phyloP scores from a whole-genome alignment of 2,329 filamentous ascomycete species.

The Fusarium lateritium region DNA sequence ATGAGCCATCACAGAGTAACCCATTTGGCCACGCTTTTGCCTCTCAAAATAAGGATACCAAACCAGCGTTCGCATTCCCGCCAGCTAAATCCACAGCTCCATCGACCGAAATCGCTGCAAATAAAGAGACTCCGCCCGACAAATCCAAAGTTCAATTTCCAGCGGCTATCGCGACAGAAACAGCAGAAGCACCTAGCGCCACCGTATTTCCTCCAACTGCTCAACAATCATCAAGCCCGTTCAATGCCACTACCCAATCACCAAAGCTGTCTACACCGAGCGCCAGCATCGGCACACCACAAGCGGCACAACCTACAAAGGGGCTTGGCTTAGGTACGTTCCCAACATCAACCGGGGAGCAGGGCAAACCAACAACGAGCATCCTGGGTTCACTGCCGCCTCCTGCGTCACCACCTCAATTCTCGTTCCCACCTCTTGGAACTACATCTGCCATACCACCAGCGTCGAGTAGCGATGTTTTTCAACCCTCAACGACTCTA shows the following conservation, averaged over 20 bases:
- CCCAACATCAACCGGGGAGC: conserved; percentile 1
- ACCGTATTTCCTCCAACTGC: conserved; percentile 37
- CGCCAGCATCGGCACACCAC: background rate
- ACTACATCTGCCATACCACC: conserved; percentile 12
- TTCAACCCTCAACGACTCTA: conserved; percentile 13
- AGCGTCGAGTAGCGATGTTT: background rate
- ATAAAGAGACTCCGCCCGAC: conserved; percentile 11
- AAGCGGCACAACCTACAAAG: conserved; percentile 4
- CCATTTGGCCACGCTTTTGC: conserved; percentile 24
- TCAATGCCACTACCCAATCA: conserved; percentile 26
- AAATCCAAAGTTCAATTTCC: conserved; percentile 1
- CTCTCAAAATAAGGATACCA: conserved; percentile 3
- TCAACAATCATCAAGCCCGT: conserved; percentile 25
- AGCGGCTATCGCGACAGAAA: conserved; percentile 2
- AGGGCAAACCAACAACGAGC: conserved; percentile 10
- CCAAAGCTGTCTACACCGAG: conserved; percentile 3
- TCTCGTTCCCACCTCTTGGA: conserved; percentile 21
- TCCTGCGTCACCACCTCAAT: conserved; percentile 20
- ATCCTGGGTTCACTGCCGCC: conserved; percentile 7
- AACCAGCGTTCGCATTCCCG: conserved; percentile 18
- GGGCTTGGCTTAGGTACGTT: background rate
- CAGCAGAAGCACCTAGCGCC: conserved; percentile 27
- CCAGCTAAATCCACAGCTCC: conserved; percentile 11
- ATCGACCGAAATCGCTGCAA: conserved; percentile 1
- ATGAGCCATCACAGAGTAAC: conserved; percentile 15